Conservation (phyloP, 306 rosid genomes). For the Gillenia trifoliata region DNA sequence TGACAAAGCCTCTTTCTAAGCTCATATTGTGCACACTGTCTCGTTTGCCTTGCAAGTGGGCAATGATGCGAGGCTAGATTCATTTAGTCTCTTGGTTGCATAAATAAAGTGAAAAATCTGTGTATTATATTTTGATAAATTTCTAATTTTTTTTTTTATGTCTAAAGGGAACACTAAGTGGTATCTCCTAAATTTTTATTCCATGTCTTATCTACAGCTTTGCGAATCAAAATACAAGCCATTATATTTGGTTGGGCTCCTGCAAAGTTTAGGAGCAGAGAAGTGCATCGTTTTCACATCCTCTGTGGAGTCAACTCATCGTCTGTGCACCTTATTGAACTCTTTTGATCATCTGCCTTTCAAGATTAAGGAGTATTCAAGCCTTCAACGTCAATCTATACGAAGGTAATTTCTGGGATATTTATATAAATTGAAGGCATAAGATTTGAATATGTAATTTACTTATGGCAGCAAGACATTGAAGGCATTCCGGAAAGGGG, state of each 20-base stretch:
- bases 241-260: slow-evolving; percentile 72
- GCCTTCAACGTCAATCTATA: slow-evolving; percentile 78
- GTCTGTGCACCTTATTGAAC: slow-evolving; percentile 70
- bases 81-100: not conserved
- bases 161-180: not conserved
- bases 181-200: slow-evolving; percentile 11
- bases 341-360: slow-evolving; percentile 57
- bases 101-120: not conserved
- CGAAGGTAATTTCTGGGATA: slow-evolving; percentile 51
- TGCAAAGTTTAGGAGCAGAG: slow-evolving; percentile 67
- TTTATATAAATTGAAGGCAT: not conserved
- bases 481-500: slow-evolving; percentile 70
- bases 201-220: slow-evolving; percentile 38
- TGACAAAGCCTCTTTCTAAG: not conserved
- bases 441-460: slow-evolving; percentile 2
- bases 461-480: slow-evolving; percentile 66
- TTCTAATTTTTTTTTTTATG: not conserved
- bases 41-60: not conserved
- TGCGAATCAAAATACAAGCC: slow-evolving; percentile 81
- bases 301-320: slow-evolving; percentile 89
- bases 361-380: slow-evolving; percentile 78
- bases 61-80: not conserved
- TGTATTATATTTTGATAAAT: not conserved
- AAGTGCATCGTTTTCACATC: slow-evolving; percentile 86
- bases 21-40: not conserved